Base-by-base conservation (phyloP, 805 yeast species). In the Suhomyces sp. region DNA sequence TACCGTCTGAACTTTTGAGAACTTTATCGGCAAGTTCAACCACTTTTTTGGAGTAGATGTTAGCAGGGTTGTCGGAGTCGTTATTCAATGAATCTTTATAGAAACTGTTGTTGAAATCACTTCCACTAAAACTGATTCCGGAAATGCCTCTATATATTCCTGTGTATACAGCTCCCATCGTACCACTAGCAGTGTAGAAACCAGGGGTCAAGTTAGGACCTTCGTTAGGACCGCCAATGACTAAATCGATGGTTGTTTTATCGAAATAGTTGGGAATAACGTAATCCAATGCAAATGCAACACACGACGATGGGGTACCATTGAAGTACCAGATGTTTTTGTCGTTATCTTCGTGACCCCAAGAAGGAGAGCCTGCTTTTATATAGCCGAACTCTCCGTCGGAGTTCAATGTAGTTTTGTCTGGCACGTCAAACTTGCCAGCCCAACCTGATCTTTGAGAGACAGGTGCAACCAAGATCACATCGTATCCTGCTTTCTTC, bases 361-460 rank as follows among this genome's bases (percentile, higher is more conserved):
- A 81, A 21, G 81, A 73, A 52, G 82, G 81, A 22, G 74, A 68
- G 25, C 84, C 85, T 0, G 62, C 65, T 48, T 71, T 69, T 47
- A 74, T 76, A 60, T 78, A 79, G 31, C 65, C 65, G 57, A 80
- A 81, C 52, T 74, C 78, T 43, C 79, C 83, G 53, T 78, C 77
- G 5, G 66, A 62, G 40, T 67, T 64, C 52, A 79, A 67, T 22
- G 64, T 72, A 41, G 63, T 61, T 21, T 73, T 58, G 15, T 62
- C 53, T 8, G 84, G 79, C 53, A 74, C 55, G 27, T 69, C 69
- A 57, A 78, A 77, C 35, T 78, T 75, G 50, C 85, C 85, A 44
- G 83, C 84, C 53, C 71, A 73, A n/a, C 86, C 83, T 0, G 80
- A 73, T 62, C 76, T 68, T 57, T 77, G 79, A 37, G 71, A 71